Percentiles rank a stretch among this genome's conserved stretches.
Conservation (phyloP, 2,329 filamentous ascomycete species). For the Alternaria hordeiaustralica region DNA sequence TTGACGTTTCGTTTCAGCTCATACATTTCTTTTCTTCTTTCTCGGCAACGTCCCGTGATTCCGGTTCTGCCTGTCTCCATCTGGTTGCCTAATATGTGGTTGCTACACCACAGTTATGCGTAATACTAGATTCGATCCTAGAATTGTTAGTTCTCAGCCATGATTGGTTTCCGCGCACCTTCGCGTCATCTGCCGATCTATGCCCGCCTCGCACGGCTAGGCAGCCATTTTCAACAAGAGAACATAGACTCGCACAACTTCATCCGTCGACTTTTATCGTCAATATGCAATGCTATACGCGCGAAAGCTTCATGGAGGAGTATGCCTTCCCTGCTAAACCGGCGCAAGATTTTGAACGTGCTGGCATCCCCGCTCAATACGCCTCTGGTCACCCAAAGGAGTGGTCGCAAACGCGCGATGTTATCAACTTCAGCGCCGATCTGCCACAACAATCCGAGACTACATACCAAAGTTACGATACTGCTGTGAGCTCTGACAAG, state of each 20-base stretch:
- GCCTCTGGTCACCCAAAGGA: slow-evolving; percentile 24
- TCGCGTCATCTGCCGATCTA: slow-evolving; percentile 16
- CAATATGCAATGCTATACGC: slow-evolving; percentile 9
- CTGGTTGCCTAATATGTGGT: not conserved
- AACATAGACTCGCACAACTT: not conserved
- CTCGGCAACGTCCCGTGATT: not conserved
- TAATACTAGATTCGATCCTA: not conserved
- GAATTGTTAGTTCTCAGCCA: not conserved
- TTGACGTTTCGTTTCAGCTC: slow-evolving; percentile 45
- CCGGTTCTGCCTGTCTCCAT: not conserved
- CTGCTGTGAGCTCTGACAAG: slow-evolving; percentile 27
- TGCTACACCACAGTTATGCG: not conserved
- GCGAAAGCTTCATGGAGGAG: slow-evolving; percentile 15
- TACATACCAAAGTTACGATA: slow-evolving; percentile 9
- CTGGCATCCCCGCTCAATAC: slow-evolving; percentile 18
- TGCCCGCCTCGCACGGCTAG: slow-evolving; percentile 7
- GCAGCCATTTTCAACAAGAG: slow-evolving; percentile 11
- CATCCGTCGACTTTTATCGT: not conserved
- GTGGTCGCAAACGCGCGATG: slow-evolving; percentile 16
- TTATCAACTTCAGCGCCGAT: slow-evolving; percentile 17
- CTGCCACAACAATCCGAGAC: not conserved
- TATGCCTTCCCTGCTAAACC: slow-evolving; percentile 23
- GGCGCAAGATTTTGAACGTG: slow-evolving; percentile 19
- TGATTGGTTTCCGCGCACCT: not conserved
- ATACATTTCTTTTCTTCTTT: slow-evolving; percentile 23